Base-by-base conservation (phyloP, 495 filamentous ascomycete genomes). In the Penicillium cataractarum region DNA sequence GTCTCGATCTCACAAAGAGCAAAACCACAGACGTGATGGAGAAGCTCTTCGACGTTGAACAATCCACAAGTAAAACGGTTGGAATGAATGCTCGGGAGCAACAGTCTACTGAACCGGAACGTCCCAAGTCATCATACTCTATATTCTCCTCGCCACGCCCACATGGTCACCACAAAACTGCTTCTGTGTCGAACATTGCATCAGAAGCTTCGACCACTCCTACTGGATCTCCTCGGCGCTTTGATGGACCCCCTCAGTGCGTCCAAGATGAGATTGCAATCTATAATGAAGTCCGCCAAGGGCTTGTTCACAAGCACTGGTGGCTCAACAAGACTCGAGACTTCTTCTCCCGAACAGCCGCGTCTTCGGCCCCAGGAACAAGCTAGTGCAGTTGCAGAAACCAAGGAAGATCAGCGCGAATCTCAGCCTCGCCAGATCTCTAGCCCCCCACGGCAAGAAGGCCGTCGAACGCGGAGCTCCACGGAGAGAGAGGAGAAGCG, bases 211-310 rank as follows among this genome's bases (percentile, higher is more conserved):
- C 87, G 27, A 87, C 87, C 7, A 91, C 89, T 10, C 89, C 91
- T 5, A 79, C 81, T 24, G 90, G 89, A 48, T 92, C 91, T 13
- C 91, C 91, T 21, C 85, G 85, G 58, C 84, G 83, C 59, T 84
- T 88, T 66, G 92, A 93, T 61, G 93, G 89, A 49, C 91, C 92
- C n/a, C 6, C 73, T 96, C 29, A 96, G 91, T 71, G 90, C 92
- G 51, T 92, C 93, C 19, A 97, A 96, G 77, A 89, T 87, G 64
- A 92, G 90, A 71, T 77, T 97, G 35, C 92, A 92, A 42, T 95
- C 92, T 9, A 91, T 96, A 56, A 80, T 97, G 63, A 91, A 92
- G 71, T 90, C 89, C 37, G 92, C 92, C 15, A 92, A 90, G 70
- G 91, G 88, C 19, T 82, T 96, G 46, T 89, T 96, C 62, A 89